A percentile compares a stretch with the other conserved stretches of the same genome.
These are phyloP conservation scores for Plasmopara viticola DNA, from an alignment of 352 stramenopile species.

Conservation along the genomic window DNA sequence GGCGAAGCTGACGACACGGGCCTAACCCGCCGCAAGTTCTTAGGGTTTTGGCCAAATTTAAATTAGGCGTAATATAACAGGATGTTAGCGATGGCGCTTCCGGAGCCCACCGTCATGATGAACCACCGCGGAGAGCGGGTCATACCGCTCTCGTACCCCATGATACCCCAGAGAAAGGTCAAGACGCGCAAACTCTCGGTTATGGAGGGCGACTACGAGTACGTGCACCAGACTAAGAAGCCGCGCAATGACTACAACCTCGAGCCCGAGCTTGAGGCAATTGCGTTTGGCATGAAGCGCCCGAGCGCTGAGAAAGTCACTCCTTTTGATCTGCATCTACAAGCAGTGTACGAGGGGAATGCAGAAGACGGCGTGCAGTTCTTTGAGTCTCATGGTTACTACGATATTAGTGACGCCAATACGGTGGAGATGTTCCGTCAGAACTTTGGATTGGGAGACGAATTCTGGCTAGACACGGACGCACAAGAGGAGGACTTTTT, in stretches of 20 bases:
- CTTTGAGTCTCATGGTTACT: slow-evolving; percentile 80
- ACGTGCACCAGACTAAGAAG: slow-evolving; percentile 29
- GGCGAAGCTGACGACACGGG: slow-evolving; percentile 14
- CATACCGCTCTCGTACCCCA: slow-evolving; percentile 21
- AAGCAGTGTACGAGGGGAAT: slow-evolving; percentile 52
- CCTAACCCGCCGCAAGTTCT: slow-evolving; percentile 4
- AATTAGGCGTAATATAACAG: slow-evolving; percentile 1
- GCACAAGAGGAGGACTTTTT: slow-evolving; percentile 10
- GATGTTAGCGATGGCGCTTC: slow-evolving; percentile 23
- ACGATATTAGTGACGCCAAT: slow-evolving; percentile 75
- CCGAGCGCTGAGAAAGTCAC: slow-evolving; percentile 18
- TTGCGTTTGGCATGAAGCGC: slow-evolving; percentile 9
- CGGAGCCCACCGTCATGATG: slow-evolving; percentile 22
- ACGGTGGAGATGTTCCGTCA: slow-evolving; percentile 74
- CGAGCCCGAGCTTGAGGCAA: slow-evolving; percentile 15
- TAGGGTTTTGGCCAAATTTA: neutral
- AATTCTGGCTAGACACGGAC: slow-evolving; percentile 52
- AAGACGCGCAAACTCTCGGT: slow-evolving; percentile 36
- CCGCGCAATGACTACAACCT: slow-evolving; percentile 25
- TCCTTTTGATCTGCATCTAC: slow-evolving; percentile 60
- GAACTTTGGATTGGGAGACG: slow-evolving; percentile 59
- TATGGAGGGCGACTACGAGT: slow-evolving; percentile 25
- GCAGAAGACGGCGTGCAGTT: slow-evolving; percentile 62
- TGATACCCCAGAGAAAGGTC: slow-evolving; percentile 13
- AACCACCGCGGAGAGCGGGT: slow-evolving; percentile 38